Conservation (phyloP, 2,329 filamentous ascomycete species). For the Passalora sequoiae region DNA sequence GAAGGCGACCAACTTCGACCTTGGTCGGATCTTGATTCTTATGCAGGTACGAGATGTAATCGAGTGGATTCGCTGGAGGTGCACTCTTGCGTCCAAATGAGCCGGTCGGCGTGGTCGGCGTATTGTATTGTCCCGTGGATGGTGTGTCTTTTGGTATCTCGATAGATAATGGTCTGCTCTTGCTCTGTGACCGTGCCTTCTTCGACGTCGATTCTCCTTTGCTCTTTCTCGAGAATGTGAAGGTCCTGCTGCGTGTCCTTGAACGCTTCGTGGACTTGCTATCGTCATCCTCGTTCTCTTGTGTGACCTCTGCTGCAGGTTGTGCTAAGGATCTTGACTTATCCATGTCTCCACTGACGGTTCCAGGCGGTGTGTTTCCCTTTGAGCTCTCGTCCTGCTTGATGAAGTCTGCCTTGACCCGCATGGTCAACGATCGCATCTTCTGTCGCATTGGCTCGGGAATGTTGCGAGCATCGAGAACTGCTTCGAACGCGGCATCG, state of each 20-base stretch:
- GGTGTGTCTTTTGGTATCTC: constrained; percentile 50
- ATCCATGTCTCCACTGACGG: constrained; percentile 43
- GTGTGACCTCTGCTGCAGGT: constrained; percentile 24
- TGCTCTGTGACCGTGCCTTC: constrained; percentile 61
- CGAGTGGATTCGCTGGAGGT: constrained; percentile 61
- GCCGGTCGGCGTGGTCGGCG: constrained; percentile 23
- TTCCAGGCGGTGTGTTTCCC: constrained; percentile 52
- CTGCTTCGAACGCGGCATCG: constrained; percentile 58
- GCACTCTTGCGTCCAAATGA: constrained; percentile 27
- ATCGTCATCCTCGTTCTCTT: constrained; percentile 23
- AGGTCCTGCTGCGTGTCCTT: constrained; percentile 65
- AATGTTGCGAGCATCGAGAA: constrained; percentile 79
- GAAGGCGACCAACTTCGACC: constrained; percentile 89
- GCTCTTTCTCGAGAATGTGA: constrained; percentile 62
- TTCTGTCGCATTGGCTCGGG: constrained; percentile 90
- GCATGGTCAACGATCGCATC: constrained; percentile 82
- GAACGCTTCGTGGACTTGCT: constrained; percentile 39
- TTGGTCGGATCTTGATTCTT: constrained; percentile 75
- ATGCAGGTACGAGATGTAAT: constrained; percentile 80
- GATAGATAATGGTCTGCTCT: constrained; percentile 51
- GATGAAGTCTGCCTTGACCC: constrained; percentile 94
- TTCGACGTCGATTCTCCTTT: constrained; percentile 58
- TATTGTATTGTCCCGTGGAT: constrained; percentile 12
- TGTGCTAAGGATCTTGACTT: constrained; percentile 33
- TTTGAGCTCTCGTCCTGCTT: constrained; percentile 70